Evolutionary conservation across 1,284 basidiomycete genomes (phyloP), one percentile per base, ranked within the genome.

Genomic region (Sanghuangporus weigelae): DNA sequence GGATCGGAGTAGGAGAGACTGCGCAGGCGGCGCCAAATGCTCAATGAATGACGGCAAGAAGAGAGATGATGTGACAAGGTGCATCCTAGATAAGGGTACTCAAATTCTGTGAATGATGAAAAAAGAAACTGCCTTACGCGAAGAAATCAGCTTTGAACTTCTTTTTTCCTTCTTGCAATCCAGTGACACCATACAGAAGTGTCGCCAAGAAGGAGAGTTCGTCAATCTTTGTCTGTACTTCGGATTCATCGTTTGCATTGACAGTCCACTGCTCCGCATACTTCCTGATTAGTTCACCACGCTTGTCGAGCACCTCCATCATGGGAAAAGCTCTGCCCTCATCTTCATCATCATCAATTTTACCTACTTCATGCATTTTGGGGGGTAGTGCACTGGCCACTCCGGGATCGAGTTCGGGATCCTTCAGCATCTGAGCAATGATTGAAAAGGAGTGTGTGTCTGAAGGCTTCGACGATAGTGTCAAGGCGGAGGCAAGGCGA

Each of bases 251-350:
- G 26, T 59, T 35, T 12, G 38, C 40, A 23, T 62, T 53, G 21
- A 62, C 73, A 14, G 71, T 74, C 87, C 86, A 89, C 66, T 79
- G 75, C 4, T 75, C 71, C 11, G 79, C 79, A 59, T 84, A 77
- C 19, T 77, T 71, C 7, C 74, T 70, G 11, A 87, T 71, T 6
- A 74, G 70, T 2, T 75, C 71, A 0, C 79, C 77, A 19, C 77
- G 71, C n/a, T 75, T 74, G 16, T 70, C 66, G 16, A 81, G 63
- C 0, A 71, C 68, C 7, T 71, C 69, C 0, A 67, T 59, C 26
- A 70, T 72, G 26, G 57, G 51, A 39, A 65, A 54, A 0, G 23
- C 7, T n/a, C 26, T 38, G 2, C 23, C 57, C 16, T 21, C 39
- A 8, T 48, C n/a, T 14, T 31, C 49, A 31, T 72, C 65, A 7